These are phyloP conservation scores for Kluyveromyces wickerhamii DNA, from an alignment of 805 yeast species.

Conservation along the genomic window DNA sequence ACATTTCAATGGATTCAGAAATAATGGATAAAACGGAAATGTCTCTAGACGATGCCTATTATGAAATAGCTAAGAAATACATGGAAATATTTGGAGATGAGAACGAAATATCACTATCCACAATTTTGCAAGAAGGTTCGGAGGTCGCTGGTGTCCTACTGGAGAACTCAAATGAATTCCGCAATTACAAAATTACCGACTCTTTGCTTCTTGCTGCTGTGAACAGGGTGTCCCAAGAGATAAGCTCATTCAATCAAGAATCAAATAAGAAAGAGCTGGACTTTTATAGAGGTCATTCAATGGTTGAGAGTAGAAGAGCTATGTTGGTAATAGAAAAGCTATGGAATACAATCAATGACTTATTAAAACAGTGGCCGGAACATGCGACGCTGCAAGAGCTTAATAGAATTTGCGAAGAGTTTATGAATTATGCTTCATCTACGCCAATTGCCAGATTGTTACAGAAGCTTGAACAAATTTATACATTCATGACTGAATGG, in stretches of 20 bases:
- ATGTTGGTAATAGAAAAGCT: conserved; percentile 40
- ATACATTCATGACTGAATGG: conserved; percentile 83
- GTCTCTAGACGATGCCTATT: conserved; percentile 42
- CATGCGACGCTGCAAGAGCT: conserved; percentile 80
- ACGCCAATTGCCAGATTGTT: conserved; percentile 73
- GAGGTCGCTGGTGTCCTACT: conserved; percentile 25
- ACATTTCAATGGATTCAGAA: conserved; percentile 19
- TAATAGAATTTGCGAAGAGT: conserved; percentile 54
- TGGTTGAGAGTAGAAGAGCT: conserved; percentile 55
- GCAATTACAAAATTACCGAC: conserved; percentile 18
- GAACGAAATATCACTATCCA: conserved; percentile 12
- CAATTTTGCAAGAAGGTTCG: conserved; percentile 37
- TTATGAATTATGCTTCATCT: conserved; percentile 49
- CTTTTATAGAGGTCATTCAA: conserved; percentile 59
- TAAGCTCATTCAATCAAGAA: conserved; percentile 22
- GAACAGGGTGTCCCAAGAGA: conserved; percentile 28
- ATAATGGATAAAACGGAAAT: conserved; percentile 10
- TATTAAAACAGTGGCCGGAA: conserved; percentile 81
- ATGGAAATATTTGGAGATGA: conserved; percentile 33
- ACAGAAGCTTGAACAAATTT: conserved; percentile 79
- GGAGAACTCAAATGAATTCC: conserved; percentile 18
- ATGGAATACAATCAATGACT: conserved; percentile 36
- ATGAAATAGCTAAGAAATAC: conserved; percentile 42
- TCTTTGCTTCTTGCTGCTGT: conserved; percentile 32
- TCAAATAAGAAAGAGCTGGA: conserved; percentile 28